Conservation (phyloP, 2,329 filamentous ascomycete genomes). For the Botrytis paeoniae region DNA sequence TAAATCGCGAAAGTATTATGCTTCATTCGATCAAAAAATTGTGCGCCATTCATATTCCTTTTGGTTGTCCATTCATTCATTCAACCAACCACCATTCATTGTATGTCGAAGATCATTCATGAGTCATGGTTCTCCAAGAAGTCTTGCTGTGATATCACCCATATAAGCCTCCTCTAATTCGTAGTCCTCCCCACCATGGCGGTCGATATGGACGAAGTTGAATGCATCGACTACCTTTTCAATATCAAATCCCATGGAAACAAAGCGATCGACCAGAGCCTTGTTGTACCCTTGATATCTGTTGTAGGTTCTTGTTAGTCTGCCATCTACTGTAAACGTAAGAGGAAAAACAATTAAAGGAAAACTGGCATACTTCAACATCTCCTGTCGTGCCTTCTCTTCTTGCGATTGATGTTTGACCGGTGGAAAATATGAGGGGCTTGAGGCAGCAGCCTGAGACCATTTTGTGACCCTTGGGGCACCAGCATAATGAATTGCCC, state of each 20-base stretch:
- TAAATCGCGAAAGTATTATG: background rate
- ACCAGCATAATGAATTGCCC: constrained; percentile 80
- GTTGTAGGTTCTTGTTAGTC: constrained; percentile 25
- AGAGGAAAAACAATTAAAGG: background rate
- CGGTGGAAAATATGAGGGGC: constrained; percentile 36
- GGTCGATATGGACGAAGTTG: constrained; percentile 75
- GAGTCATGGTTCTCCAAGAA: constrained; percentile 68
- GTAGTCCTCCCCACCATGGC: constrained; percentile 74
- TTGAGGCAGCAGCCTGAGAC: constrained; percentile 43
- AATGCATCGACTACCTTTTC: constrained; percentile 85
- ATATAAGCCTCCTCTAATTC: constrained; percentile 87
- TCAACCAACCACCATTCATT: constrained; percentile 4
- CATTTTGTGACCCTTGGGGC: constrained; percentile 59
- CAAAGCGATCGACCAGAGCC: constrained; percentile 77
- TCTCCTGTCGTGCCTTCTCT: constrained; percentile 31
- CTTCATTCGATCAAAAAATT: background rate
- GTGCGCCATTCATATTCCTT: background rate
- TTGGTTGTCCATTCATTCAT: background rate
- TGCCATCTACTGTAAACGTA: constrained; percentile 1
- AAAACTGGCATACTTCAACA: constrained; percentile 25
- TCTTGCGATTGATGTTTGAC: constrained; percentile 32
- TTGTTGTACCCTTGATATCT: constrained; percentile 89
- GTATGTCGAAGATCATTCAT: constrained; percentile 8
- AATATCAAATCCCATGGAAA: constrained; percentile 86
- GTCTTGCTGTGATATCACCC: constrained; percentile 80